Evolutionary conservation across 2,329 filamentous ascomycete genomes (phyloP), one percentile per base, ranked within the genome.

Genomic region (Aureobasidium sp.): DNA sequence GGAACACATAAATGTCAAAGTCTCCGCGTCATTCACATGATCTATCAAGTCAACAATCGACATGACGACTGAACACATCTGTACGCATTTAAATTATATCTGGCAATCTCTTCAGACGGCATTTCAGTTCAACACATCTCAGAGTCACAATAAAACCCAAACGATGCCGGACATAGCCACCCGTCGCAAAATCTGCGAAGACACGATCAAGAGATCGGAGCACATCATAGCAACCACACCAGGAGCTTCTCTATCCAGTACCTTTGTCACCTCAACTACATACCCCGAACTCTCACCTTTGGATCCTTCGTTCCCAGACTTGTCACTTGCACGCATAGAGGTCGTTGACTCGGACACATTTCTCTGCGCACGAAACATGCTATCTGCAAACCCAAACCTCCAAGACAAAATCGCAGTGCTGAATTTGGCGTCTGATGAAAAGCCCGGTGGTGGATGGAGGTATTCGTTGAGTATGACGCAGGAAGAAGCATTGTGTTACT

Each of bases 401-500:
- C 8, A 17, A 8, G 23, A 29, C 13, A 62, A 51, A 17, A 12
- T 51, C 3, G 61, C 51, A n/a, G 52, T 62, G 2, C 20, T 62
- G 20, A 62, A 62, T 27, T 36, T 62, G 12, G 61, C 61, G 1
- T 32, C 20, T 23, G 61, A 62, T 26, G 44, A 41, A 26, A 32
- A 57, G 9, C 61, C 51, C 1, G 61, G 51, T 17, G 61, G 61
- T 52, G 61, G 61, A 44, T 62, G 61, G 61, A 55, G 52, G n/a
- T 50, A 58, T 20, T n/a, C 61, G n/a, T 29, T 62, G 2, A 58
- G 51, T 17, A 23, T 17, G 17, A 62, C 61, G 7, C 61, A 62
- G 27, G 61, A 62, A 62, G 61, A 62, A 44, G 61, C 61, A 2
- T 37, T 62, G 2, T 62, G 61, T 34, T 62, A 62, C 23, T 62